Base-by-base conservation (phyloP, 1,139 yeast species). In the Pichia sp. region DNA sequence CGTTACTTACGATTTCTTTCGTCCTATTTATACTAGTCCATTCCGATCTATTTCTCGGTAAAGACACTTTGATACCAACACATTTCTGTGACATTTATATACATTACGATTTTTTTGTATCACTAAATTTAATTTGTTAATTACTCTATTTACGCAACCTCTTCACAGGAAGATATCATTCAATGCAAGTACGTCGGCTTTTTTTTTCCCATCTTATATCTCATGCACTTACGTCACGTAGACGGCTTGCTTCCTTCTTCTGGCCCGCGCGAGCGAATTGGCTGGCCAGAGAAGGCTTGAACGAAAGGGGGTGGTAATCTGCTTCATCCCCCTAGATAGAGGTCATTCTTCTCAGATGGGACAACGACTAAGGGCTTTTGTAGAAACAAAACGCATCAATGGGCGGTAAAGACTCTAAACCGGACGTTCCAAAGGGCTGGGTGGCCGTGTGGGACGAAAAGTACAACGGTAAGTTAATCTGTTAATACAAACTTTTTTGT, bases 371-470 rank as follows among this genome's bases (percentile, higher is more conserved):
- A 10, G 16, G 24, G 14, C 27, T 43, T 20, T 20, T 20, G 24
- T 2, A 20, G 24, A 20, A 43, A 12, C 24, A 6, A 43, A 16
- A 16, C 46, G 7, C 24, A 9, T 29, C 20, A 30, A 67, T 66
- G 70, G 69, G 58, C 8, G 56, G 60, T 30, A 60, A 57, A 49
- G 58, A 60, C 33, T 50, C 49, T 12, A 64, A 64, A 46, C 70
- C 70, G 1, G 38, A 47, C 1, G 68, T 64, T 16, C 71, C 69
- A 1, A 54, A 54, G 6, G 97, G 97, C 3, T 92, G 97, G 97
- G 72, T 85, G 45, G 95, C 97, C 12, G 86, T 86, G 55, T 91
- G 79, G 71, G 98, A 92, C 69, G 85, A 84, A 14, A 80, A 85
- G 61, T 92, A 92, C 51, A 61, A 59, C 17, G 66, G 67, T 73